phyloP scores from a whole-genome alignment of 495 filamentous ascomycete genomes.

The Aspergillus steynii region DNA sequence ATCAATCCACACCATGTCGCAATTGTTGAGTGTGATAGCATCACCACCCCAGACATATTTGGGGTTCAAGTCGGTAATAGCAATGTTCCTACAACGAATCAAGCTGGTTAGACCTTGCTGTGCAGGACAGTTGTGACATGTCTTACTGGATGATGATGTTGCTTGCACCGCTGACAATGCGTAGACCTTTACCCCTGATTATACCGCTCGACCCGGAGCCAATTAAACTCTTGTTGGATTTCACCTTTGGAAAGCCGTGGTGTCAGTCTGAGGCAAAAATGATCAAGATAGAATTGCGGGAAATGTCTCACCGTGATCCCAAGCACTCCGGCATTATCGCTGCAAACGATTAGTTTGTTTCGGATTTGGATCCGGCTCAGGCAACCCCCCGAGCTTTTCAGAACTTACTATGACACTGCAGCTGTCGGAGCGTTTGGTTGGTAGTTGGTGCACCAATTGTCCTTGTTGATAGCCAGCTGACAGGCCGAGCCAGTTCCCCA shows the following conservation, averaged over 20 bases:
- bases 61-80: conserved; percentile 46
- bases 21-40: conserved; percentile 41
- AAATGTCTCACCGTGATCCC: conserved; percentile 33
- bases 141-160: conserved; percentile 48
- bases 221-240: conserved; percentile 44
- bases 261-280: no score
- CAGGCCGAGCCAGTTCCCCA: conserved; percentile 40
- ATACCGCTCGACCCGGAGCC: conserved; percentile 37
- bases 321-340: conserved; percentile 38
- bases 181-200: conserved; percentile 45
- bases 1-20: conserved; percentile 47
- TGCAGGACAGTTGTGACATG: not conserved
- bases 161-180: conserved; percentile 40
- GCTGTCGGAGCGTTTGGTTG: not conserved
- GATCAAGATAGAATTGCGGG: no score
- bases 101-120: not conserved
- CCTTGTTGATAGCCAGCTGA: conserved; percentile 52
- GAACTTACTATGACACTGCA: not conserved
- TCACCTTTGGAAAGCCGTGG: not conserved
- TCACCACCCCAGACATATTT: conserved; percentile 50
- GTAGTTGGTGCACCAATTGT: conserved; percentile 44
- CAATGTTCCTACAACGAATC: conserved; percentile 34
- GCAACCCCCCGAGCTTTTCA: no score
- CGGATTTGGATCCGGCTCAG: not conserved
- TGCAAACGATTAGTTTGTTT: not conserved